A percentile compares a stretch with the other conserved stretches of the same genome.
Conservation (phyloP, 352 stramenopile genomes). For the Pythium aquatile region DNA sequence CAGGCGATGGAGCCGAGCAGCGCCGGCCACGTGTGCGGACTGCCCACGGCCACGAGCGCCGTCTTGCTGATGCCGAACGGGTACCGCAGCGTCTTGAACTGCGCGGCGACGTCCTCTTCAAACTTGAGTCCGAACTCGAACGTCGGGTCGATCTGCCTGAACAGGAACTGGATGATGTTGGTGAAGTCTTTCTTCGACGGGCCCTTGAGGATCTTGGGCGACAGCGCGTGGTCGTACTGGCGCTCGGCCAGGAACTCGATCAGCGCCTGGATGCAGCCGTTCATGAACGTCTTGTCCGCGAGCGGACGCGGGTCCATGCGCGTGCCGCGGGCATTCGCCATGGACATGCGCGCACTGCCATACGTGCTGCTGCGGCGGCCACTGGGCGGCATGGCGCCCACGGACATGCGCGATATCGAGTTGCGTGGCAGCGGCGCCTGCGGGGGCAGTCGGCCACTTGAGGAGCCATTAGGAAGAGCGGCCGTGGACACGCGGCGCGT, state of each 20-base stretch:
- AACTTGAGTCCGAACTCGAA: conserved; percentile 77
- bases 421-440: conserved; percentile 30
- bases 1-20: conserved; percentile 96
- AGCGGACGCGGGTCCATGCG: conserved; percentile 83
- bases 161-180: conserved; percentile 97
- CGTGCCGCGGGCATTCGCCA: conserved; percentile 35
- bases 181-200: conserved; percentile 97
- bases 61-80: conserved; percentile 97
- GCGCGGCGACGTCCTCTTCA: conserved; percentile 69
- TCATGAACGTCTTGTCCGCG: conserved; percentile 92
- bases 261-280: conserved; percentile 90
- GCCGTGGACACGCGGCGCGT: conserved; percentile 55
- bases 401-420: conserved; percentile 54
- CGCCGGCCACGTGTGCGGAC: conserved; percentile 94
- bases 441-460: conserved; percentile 19
- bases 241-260: conserved; percentile 92
- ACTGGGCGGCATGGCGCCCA: conserved; percentile 27
- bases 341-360: conserved; percentile 50
- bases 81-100: conserved; percentile 88
- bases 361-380: conserved; percentile 65
- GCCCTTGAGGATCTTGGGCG: conserved; percentile 86
- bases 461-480: not conserved
- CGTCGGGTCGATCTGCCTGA: conserved; percentile 93
- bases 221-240: conserved; percentile 92
- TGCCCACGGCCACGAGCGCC: conserved; percentile 91